A percentile compares a stretch with the other conserved stretches of the same genome.
These are phyloP conservation scores for Rheum nobile DNA, from an alignment of 148 eudicot species.

Conservation along the genomic window DNA sequence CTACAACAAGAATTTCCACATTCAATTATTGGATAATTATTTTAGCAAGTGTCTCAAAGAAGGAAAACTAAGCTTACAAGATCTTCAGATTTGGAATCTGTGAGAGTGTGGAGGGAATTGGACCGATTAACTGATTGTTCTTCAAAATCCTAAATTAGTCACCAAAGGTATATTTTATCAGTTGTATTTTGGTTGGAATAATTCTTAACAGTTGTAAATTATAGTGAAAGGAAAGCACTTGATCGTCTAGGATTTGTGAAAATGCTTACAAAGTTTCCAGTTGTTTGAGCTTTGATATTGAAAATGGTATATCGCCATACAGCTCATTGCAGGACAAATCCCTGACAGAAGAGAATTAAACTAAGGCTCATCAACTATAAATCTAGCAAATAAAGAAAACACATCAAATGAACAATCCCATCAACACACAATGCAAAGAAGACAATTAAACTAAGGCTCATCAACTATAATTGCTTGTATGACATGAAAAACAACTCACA, in stretches of 20 bases:
- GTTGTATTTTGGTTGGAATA: no score
- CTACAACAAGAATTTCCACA: conserved; percentile 21
- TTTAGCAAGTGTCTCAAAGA: background rate
- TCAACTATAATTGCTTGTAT: background rate
- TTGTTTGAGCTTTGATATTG: conserved; percentile 85
- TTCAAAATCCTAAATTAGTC: conserved; percentile 52
- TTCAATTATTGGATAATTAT: background rate
- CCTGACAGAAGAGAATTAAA: conserved; percentile 22
- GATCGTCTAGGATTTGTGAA: background rate
- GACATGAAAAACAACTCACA: conserved; percentile 37
- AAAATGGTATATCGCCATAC: conserved; percentile 84
- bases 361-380: background rate
- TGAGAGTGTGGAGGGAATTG: conserved; percentile 93
- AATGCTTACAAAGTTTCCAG: conserved; percentile 64
- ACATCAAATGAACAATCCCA: background rate
- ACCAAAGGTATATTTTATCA: background rate
- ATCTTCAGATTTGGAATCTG: conserved; percentile 87
- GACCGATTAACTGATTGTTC: conserved; percentile 83
- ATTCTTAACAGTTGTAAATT: background rate
- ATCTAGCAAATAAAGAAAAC: background rate
- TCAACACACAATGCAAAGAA: background rate
- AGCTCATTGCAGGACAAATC: conserved; percentile 83
- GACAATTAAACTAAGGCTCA: no score
- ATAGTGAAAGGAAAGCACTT: background rate
- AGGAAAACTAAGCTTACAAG: conserved; percentile 32